phyloP scores from a whole-genome alignment of 805 yeast genomes.

The Lipomyces japonicus region DNA sequence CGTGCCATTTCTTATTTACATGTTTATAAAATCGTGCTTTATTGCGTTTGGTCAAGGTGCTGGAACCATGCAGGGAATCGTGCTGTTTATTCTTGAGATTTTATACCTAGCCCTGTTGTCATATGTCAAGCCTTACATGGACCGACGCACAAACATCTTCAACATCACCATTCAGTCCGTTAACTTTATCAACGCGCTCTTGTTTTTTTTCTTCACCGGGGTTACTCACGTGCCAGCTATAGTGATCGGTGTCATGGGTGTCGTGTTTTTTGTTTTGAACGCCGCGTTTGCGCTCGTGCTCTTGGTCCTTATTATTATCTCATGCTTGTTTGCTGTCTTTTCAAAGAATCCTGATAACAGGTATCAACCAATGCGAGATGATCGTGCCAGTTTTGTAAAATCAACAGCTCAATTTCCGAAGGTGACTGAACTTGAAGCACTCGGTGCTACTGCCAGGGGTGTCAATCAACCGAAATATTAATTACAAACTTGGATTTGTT shows the following conservation, averaged over 20 bases:
- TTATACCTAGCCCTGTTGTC: constrained; percentile 62
- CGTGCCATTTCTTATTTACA: constrained; percentile 57
- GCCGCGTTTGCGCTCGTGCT: constrained; percentile 83
- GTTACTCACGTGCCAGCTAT: constrained; percentile 73
- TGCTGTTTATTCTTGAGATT: constrained; percentile 72
- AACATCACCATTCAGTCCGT: constrained; percentile 81
- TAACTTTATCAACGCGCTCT: constrained; percentile 73
- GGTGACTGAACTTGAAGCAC: constrained; percentile 64
- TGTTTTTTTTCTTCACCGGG: constrained; percentile 84
- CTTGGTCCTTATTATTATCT: constrained; percentile 78
- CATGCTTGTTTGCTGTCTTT: constrained; percentile 77
- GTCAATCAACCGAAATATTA: constrained; percentile 16
- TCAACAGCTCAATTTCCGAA: constrained; percentile 34
- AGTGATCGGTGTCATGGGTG: constrained; percentile 89
- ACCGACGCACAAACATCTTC: constrained; percentile 89
- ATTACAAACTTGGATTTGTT: neutral
- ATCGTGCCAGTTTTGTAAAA: constrained; percentile 84
- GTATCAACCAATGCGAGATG: constrained; percentile 95
- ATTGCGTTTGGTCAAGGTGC: constrained; percentile 79
- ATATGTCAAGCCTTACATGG: constrained; percentile 84
- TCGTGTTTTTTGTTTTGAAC: constrained; percentile 82
- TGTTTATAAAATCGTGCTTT: constrained; percentile 69
- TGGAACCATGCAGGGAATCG: constrained; percentile 79
- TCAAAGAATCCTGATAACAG: constrained; percentile 92
- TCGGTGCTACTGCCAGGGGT: constrained; percentile 51